Evolutionary conservation across 2,329 filamentous ascomycete genomes (phyloP).

Genomic region (Neopestalotiopsis sp.): DNA sequence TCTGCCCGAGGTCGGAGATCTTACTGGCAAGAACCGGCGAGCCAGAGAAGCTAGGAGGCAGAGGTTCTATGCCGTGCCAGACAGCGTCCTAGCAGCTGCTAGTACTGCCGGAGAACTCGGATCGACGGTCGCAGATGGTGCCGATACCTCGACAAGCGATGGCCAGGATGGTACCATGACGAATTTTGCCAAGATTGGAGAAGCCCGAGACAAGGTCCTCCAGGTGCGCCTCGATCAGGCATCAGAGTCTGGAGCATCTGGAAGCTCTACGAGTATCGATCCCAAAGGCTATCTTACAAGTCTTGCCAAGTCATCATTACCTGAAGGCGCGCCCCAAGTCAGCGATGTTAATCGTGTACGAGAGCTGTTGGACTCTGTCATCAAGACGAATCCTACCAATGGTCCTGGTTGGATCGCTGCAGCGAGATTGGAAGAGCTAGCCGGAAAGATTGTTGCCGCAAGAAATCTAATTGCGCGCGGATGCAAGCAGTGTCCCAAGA

Average conservation of each 20-base stretch:
- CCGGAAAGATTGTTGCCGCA: constrained; percentile 88
- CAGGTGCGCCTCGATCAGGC: constrained; percentile 93
- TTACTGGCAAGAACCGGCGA: constrained; percentile 91
- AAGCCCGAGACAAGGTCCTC: constrained; percentile 92
- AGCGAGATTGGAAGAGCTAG: constrained; percentile 88
- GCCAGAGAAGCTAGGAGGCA: constrained; percentile 82
- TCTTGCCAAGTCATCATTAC: constrained; percentile 79
- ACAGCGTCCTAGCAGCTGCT: constrained; percentile 90
- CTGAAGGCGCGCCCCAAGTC: constrained; percentile 80
- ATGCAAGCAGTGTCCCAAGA: constrained; percentile 90
- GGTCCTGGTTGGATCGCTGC: constrained; percentile 96
- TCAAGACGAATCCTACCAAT: constrained; percentile 95
- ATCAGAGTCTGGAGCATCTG: constrained; percentile 70
- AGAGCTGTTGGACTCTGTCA: constrained; percentile 91
- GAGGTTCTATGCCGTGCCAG: constrained; percentile 93
- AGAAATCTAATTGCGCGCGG: constrained; percentile 87
- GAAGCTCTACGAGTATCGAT: constrained; percentile 89
- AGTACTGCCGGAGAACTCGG: constrained; percentile 81
- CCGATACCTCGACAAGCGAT: constrained; percentile 49
- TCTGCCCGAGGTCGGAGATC: constrained; percentile 92
- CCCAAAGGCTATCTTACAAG: constrained; percentile 96
- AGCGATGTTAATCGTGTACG: constrained; percentile 95
- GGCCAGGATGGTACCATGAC: constrained; percentile 88
- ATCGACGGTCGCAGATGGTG: constrained; percentile 87
- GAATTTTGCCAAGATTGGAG: constrained; percentile 97